Base-by-base conservation (phyloP, 1,284 basidiomycete genomes). In the Austroboletus sp. region DNA sequence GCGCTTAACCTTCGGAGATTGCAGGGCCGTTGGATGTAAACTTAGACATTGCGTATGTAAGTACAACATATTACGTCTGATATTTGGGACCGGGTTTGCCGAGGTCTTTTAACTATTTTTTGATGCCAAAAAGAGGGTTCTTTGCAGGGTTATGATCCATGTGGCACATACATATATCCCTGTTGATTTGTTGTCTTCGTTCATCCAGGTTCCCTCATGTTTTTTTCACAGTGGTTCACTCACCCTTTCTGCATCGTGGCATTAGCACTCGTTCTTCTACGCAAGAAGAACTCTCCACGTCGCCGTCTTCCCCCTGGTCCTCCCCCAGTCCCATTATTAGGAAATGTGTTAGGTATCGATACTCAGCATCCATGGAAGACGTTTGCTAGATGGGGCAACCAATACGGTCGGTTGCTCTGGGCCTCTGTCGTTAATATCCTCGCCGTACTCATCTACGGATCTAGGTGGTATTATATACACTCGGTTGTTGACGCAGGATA, bases 401-500 rank as follows among this genome's bases (percentile, higher is more conserved):
- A 61, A 38, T 55, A 61, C 47, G 58, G 60, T 50, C 15, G n/a
- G 49, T 48, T 31, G 5, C 3, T 35, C 35, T 29, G 23, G 34
- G 11, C 5, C 3, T 33, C 33, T 27, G 21, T 37, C 6, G 19
- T 23, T 15, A n/a, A 1, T 35, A 17, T 19, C n/a, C 8, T 3
- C 1, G 6, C 17, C 3, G 10, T 13, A 29, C 27, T 40, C 11
- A 54, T 36, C 27, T 29, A 16, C n/a, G 19, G 17, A 1, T 19
- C 19, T 13, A 59, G 57, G 57, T 8, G 48, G 23, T 5, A 48
- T 59, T n/a, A 50, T 59, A 8, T 53, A 63, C 7, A 56, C 57
- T 37, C 46, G 52, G 50, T 42, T 51, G 34, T 34, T 55, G 42
- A 43, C 40, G 31, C 50, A 50, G 47, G 46, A 48, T 40, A 46